phyloP scores from a whole-genome alignment of 306 rosid species.

The Quercus alba region DNA sequence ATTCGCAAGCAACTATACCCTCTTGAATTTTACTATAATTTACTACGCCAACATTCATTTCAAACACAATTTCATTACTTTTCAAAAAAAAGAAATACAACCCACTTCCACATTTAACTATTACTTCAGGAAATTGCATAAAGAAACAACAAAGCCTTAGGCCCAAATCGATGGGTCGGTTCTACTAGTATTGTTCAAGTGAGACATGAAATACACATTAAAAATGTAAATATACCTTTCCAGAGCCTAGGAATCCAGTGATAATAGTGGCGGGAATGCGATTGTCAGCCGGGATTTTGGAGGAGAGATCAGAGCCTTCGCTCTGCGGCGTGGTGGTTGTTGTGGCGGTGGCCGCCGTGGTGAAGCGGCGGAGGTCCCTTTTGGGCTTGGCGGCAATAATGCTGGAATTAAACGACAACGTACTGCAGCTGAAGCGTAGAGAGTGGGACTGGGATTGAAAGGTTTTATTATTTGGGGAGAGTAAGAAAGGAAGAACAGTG shows the following conservation, averaged over 20 bases:
- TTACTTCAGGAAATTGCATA: not conserved
- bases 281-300: conserved; percentile 68
- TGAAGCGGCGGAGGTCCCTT: conserved; percentile 37
- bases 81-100: not conserved
- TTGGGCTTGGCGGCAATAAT: conserved; percentile 20
- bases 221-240: conserved; percentile 50
- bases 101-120: not conserved
- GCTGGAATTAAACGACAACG: conserved; percentile 23
- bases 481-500: conserved; percentile 26
- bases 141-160: too few species aligned
- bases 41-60: not conserved
- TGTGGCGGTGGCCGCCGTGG: conserved; percentile 39
- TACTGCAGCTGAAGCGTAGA: not conserved
- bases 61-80: not conserved
- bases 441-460: conserved; percentile 4
- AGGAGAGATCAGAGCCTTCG: conserved; percentile 51
- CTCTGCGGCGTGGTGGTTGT: conserved; percentile 53
- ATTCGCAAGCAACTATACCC: not conserved
- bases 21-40: not conserved
- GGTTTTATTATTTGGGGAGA: conserved; percentile 16
- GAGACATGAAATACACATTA: too few species aligned
- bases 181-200: too few species aligned
- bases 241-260: conserved; percentile 94
- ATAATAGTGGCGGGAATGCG: conserved; percentile 89
- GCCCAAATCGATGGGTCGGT: too few species aligned